Percentiles rank a stretch among this genome's conserved stretches.
phyloP scores from a whole-genome alignment of 176 grass and related monocot species.

The Luzula sylvatica region DNA sequence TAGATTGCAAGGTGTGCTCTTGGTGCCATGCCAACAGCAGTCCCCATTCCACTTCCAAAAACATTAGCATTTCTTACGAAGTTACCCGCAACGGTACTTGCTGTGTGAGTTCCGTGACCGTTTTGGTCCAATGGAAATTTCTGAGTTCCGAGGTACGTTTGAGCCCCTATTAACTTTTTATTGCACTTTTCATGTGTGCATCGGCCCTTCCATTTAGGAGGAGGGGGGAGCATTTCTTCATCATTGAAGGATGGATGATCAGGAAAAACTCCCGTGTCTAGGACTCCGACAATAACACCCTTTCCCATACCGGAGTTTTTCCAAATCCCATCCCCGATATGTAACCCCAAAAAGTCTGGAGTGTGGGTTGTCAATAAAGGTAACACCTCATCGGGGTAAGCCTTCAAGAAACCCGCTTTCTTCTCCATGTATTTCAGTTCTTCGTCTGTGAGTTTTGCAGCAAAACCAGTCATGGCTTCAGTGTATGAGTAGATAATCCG shows the following conservation, averaged over 20 bases:
- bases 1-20: conserved; percentile 17
- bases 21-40: conserved; percentile 1
- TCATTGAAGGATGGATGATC: conserved; percentile 24
- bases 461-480: conserved; percentile 20
- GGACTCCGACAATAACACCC: conserved; percentile 7
- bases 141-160: neutral
- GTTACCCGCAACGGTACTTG: conserved; percentile 12
- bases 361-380: conserved; percentile 19
- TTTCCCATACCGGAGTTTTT: neutral
- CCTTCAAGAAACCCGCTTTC: conserved; percentile 19
- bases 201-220: conserved; percentile 25
- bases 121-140: neutral
- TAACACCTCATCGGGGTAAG: conserved; percentile 18
- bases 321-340: neutral
- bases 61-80: conserved; percentile 7
- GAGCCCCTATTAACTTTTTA: conserved; percentile 32
- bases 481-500: conserved; percentile 27
- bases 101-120: conserved; percentile 11
- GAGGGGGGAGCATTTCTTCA: conserved; percentile 4
- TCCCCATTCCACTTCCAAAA: neutral
- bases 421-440: neutral
- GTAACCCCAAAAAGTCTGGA: neutral
- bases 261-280: conserved; percentile 17
- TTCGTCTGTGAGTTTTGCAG: conserved; percentile 16
- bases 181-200: conserved; percentile 20